Evolutionary conservation across 139 green algal species (phyloP).

Genomic region (Chara braunii): DNA sequence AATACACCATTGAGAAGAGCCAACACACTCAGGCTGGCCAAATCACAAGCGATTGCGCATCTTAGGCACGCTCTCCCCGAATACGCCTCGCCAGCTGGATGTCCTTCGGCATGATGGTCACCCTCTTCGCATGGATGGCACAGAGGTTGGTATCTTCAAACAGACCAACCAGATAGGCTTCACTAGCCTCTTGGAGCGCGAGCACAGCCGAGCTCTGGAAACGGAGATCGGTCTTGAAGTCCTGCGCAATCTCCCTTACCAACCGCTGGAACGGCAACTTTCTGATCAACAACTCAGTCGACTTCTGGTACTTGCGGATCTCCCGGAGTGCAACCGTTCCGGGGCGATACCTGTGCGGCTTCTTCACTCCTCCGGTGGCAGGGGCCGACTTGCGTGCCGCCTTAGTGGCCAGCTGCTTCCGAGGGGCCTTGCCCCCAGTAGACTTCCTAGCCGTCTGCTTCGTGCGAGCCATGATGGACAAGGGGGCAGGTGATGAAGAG

Average conservation of each 20-base stretch:
- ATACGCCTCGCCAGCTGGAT: conserved; percentile 87
- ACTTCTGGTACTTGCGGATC: conserved; percentile 69
- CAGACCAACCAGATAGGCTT: conserved; percentile 94
- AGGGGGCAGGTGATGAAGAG: too few species aligned
- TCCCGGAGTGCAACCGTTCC: conserved; percentile 62
- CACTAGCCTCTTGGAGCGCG: conserved; percentile 90
- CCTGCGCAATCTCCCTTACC: conserved; percentile 97
- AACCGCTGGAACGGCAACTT: conserved; percentile 65
- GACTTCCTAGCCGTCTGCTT: conserved; percentile 89
- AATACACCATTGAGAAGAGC: conserved; percentile 10
- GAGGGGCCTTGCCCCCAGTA: conserved; percentile 66
- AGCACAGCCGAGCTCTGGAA: conserved; percentile 90
- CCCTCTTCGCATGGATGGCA: conserved; percentile 88
- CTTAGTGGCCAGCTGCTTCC: conserved; percentile 94
- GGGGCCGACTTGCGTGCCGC: conserved; percentile 69
- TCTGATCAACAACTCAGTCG: conserved; percentile 57
- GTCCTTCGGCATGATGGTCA: conserved; percentile 90
- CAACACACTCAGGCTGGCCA: not conserved
- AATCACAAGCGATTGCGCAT: not conserved
- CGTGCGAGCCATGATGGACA: conserved; percentile 87
- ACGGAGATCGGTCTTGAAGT: conserved; percentile 99
- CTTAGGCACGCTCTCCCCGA: conserved; percentile 68
- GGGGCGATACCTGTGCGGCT: conserved; percentile 47
- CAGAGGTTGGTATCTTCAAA: conserved; percentile 97
- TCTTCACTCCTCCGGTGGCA: conserved; percentile 48